These are phyloP conservation scores for Fonsecaea pedrosoi DNA, from an alignment of 2,329 filamentous ascomycete species.

Conservation along the genomic window DNA sequence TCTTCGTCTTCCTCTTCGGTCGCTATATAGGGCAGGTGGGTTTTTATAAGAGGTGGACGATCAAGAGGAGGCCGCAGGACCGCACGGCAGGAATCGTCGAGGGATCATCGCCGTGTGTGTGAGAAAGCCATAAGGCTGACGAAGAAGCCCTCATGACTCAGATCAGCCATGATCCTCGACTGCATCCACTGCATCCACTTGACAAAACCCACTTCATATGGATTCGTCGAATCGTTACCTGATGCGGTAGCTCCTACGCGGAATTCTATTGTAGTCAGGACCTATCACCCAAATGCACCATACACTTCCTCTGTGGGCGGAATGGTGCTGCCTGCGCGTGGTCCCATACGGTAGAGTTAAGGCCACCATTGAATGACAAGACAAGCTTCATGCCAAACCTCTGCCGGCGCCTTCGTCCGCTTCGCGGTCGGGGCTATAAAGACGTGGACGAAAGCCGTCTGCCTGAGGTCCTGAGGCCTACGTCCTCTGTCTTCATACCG, in stretches of 20 bases:
- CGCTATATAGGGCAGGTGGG: background rate
- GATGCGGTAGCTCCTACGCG: background rate
- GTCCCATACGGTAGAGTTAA: background rate
- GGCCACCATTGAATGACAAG: background rate
- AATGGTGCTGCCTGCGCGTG: constrained; percentile 8
- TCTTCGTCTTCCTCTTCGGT: background rate
- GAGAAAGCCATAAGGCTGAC: background rate
- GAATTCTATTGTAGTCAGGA: background rate
- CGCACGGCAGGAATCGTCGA: background rate
- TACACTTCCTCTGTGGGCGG: background rate
- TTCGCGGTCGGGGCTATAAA: constrained; percentile 11
- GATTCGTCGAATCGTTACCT: background rate
- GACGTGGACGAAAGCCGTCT: background rate
- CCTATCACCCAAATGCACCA: constrained; percentile 3
- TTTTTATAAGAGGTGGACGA: background rate
- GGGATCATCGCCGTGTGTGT: background rate
- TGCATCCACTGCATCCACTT: background rate
- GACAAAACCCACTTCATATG: background rate
- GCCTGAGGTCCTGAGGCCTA: constrained; percentile 5
- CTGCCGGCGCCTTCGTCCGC: background rate
- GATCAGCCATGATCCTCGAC: background rate
- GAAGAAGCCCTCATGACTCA: constrained; percentile 3
- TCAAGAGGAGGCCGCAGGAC: background rate
- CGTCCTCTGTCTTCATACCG: background rate
- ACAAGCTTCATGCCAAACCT: background rate